phyloP scores from a whole-genome alignment of 1,139 yeast genomes.

The Tardiomyces digboiensis region DNA sequence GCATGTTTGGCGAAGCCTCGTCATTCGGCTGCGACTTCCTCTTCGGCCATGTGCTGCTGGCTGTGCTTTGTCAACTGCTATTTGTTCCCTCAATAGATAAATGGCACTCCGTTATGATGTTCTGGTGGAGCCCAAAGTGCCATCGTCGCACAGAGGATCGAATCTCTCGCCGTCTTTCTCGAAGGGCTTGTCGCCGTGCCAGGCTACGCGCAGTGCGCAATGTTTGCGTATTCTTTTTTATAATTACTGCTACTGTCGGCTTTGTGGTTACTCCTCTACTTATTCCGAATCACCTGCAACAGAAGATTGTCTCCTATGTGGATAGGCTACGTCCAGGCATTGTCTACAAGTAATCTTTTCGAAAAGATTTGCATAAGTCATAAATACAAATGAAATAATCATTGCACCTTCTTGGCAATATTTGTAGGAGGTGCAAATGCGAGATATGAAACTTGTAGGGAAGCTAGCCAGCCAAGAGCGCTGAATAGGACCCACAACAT shows the following conservation, averaged over 20 bases:
- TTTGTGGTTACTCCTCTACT: not conserved
- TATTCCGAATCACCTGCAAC: not conserved
- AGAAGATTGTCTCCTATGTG: not conserved
- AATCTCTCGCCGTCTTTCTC: not conserved
- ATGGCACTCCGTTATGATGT: constrained; percentile 70
- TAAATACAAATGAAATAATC: not conserved
- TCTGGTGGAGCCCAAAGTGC: constrained; percentile 68
- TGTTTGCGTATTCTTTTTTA: not conserved
- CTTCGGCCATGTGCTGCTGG: constrained; percentile 54
- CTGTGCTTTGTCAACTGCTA: constrained; percentile 51
- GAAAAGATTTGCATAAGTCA: no score
- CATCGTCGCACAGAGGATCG: constrained; percentile 16
- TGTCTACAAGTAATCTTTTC: not conserved
- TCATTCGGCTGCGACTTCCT: constrained; percentile 64
- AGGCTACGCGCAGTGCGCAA: not conserved
- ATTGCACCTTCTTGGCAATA: not conserved
- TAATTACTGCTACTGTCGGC: not conserved
- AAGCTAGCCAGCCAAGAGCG: constrained; percentile 52
- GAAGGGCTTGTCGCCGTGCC: not conserved
- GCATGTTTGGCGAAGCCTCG: constrained; percentile 61
- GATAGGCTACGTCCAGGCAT: not conserved
- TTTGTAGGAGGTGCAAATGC: constrained; percentile 42
- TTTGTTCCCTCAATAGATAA: constrained; percentile 62
- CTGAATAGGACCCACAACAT: constrained; percentile 41
- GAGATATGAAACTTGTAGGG: constrained; percentile 57